phyloP scores from a whole-genome alignment of 2,329 filamentous ascomycete genomes.

The Plectosphaerella sp. region DNA sequence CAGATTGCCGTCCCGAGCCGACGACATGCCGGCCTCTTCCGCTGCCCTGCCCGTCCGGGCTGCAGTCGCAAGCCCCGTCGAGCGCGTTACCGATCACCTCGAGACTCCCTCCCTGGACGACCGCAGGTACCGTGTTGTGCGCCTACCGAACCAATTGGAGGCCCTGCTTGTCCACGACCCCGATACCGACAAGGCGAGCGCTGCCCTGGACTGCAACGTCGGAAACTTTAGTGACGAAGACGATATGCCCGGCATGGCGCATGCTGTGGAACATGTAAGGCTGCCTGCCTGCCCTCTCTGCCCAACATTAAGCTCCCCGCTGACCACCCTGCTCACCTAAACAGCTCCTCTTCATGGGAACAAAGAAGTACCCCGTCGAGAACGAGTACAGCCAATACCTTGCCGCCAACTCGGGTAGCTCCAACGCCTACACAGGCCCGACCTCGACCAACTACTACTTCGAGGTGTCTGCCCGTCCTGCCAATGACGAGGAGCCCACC shows the following conservation, averaged over 20 bases:
- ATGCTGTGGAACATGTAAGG: constrained; percentile 84
- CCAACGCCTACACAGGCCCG: constrained; percentile 90
- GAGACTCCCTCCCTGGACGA: constrained; percentile 85
- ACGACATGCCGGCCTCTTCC: constrained; percentile 16
- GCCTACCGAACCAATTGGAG: constrained; percentile 81
- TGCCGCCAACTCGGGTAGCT: constrained; percentile 81
- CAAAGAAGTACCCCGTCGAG: constrained; percentile 92
- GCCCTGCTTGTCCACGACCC: constrained; percentile 89
- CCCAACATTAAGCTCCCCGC: neutral
- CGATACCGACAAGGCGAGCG: constrained; percentile 94
- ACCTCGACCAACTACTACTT: constrained; percentile 99
- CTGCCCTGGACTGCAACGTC: constrained; percentile 91
- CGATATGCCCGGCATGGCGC: constrained; percentile 91
- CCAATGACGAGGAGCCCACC: constrained; percentile 52
- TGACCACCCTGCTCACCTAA: constrained; percentile 4
- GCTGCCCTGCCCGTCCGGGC: constrained; percentile 18
- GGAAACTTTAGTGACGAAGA: constrained; percentile 91
- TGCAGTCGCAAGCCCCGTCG: constrained; percentile 25
- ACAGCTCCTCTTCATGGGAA: constrained; percentile 92
- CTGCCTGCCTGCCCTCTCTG: neutral
- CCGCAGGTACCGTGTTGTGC: constrained; percentile 81
- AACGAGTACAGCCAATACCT: constrained; percentile 96
- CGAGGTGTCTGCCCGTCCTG: constrained; percentile 79
- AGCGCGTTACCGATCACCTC: constrained; percentile 61
- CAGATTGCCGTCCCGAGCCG: constrained; percentile 1